Base-by-base conservation (phyloP, 2,329 filamentous ascomycete genomes). In the Alternaria viburni region DNA sequence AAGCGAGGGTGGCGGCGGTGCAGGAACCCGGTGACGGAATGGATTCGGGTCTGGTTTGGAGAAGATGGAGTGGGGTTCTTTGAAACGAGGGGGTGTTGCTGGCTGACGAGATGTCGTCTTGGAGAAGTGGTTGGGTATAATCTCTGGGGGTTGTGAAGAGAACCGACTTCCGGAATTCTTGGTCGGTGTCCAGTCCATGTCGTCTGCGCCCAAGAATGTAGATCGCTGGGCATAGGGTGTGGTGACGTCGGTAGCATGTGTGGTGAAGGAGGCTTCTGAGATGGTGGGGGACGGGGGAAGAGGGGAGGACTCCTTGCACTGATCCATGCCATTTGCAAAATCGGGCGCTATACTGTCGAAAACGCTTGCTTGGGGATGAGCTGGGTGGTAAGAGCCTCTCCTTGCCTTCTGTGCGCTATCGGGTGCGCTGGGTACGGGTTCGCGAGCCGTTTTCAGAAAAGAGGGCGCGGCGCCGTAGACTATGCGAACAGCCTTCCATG, bases 101-200 rank as follows among this genome's bases (percentile, higher is more conserved):
- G 62, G 51, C 49, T 43, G 60, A 51, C 54, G 59, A 50, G 57
- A 54, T 50, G 58, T 19, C 56, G 54, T 58, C 32, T 49, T 59
- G 54, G 54, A 44, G 21, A 54, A 71, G 15, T 70, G 67, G 19
- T 69, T 67, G n/a, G 74, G 69, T 11, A 74, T 43, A 41, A 76
- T 44, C 60, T 28, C 70, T 56, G 28, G 72, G 59, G 11, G 57
- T 10, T 67, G 28, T 2, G n/a, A 85, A 84, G 59, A 82, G 81
- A 77, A 78, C 43, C 67, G 67, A 11, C 65, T 61, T 15, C 58
- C 55, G 6, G 49, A 21, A 46, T 0, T 30, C 49, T 52, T 63
- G 11, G 88, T 88, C 1, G 90, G 89, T 3, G 89, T 87, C 88
- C 91, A 93, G 72, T 93, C 91, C 91, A 94, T 93, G 59, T 86